A percentile compares a stretch with the other conserved stretches of the same genome.
phyloP scores from a whole-genome alignment of 2,329 filamentous ascomycete species.

The Acrocalymma vagum region DNA sequence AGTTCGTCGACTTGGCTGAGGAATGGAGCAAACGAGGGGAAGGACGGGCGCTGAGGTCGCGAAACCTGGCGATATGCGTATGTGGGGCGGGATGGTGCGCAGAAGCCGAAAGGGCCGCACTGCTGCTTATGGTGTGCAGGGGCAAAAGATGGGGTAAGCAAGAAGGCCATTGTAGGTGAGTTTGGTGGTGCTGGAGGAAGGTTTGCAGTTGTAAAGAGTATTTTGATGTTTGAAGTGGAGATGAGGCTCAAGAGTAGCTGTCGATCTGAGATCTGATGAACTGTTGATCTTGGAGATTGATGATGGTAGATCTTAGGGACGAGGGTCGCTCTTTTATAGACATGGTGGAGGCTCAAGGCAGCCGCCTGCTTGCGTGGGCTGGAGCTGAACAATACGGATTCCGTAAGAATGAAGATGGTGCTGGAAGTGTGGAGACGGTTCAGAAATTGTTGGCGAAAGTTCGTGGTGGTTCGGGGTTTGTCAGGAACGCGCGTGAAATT shows the following conservation, averaged over 20 bases:
- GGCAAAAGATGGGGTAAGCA: constrained; percentile 42
- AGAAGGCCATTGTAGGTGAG: constrained; percentile 39
- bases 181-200: constrained; percentile 6
- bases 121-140: constrained; percentile 37
- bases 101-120: constrained; percentile 38
- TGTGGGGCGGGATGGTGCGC: constrained; percentile 28
- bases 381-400: constrained; percentile 37
- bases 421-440: constrained; percentile 33
- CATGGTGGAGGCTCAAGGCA: constrained; percentile 37
- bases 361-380: constrained; percentile 29
- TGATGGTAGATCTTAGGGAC: constrained; percentile 28
- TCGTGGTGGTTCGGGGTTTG: constrained; percentile 33
- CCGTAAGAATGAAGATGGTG: constrained; percentile 32
- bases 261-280: constrained; percentile 29
- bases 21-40: constrained; percentile 41
- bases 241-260: constrained; percentile 26
- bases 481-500: constrained; percentile 29
- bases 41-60: constrained; percentile 25
- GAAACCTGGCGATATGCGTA: constrained; percentile 24
- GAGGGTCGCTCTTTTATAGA: constrained; percentile 38
- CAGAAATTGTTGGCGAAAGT: constrained; percentile 28
- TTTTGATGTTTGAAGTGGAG: constrained; percentile 13
- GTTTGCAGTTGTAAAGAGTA: constrained; percentile 9
- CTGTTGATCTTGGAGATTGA: constrained; percentile 29
- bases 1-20: constrained; percentile 42